phyloP scores from a whole-genome alignment of 495 filamentous ascomycete species.

The Jackrogersella multiformis region DNA sequence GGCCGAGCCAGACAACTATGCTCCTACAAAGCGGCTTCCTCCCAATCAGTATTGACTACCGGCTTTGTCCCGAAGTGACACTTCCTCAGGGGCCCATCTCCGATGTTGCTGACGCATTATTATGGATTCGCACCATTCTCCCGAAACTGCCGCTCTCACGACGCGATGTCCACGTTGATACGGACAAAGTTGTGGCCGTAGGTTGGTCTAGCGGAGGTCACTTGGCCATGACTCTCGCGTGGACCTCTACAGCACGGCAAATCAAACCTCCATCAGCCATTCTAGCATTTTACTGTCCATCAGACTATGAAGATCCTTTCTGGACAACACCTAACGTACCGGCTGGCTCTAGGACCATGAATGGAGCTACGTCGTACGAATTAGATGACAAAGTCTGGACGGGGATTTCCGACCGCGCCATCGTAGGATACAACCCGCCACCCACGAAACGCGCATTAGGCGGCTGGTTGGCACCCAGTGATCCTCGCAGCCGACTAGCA shows the following conservation, averaged over 20 bases:
- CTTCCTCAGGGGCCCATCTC: constrained; percentile 60
- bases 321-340: constrained; percentile 22
- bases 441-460: constrained; percentile 1
- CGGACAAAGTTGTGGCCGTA: constrained; percentile 54
- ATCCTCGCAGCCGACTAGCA: constrained; percentile 49
- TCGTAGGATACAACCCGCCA: constrained; percentile 17
- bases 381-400: constrained; percentile 22
- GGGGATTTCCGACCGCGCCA: constrained; percentile 9
- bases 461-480: constrained; percentile 15
- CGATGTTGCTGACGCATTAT: constrained; percentile 58
- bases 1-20: constrained; percentile 50
- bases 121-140: constrained; percentile 55
- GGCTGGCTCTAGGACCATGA: constrained; percentile 1
- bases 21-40: constrained; percentile 57
- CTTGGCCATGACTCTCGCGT: constrained; percentile 60
- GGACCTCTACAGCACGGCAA: constrained; percentile 43
- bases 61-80: constrained; percentile 63
- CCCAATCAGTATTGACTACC: constrained; percentile 64
- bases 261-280: constrained; percentile 56
- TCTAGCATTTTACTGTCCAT: constrained; percentile 63
- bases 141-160: constrained; percentile 43
- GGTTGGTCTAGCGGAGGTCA: constrained; percentile 68
- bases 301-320: constrained; percentile 50
- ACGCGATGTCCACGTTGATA: constrained; percentile 49
- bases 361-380: constrained; percentile 1